Evolutionary conservation across 2,329 filamentous ascomycete species (phyloP).

Genomic region (Trichoderma sp.): DNA sequence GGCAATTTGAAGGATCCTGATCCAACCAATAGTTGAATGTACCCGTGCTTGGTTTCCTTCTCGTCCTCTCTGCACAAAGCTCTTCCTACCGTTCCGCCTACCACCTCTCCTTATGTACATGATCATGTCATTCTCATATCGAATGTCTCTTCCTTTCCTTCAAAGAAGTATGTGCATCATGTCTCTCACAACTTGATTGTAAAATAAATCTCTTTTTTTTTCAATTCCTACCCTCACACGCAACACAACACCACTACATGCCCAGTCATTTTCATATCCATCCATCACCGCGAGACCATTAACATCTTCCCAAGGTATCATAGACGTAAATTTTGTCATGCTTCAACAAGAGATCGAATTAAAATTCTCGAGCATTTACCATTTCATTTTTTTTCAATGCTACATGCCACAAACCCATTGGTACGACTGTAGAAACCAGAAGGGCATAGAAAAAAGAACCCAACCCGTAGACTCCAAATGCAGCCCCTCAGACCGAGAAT

Average conservation of each 20-base stretch:
- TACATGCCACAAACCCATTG: constrained; percentile 60
- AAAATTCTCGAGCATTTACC: constrained; percentile 49
- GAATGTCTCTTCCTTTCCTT: background rate
- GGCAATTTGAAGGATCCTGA: constrained; percentile 69
- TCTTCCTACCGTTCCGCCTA: background rate
- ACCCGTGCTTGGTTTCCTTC: constrained; percentile 32
- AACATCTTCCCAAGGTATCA: constrained; percentile 7
- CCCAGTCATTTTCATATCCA: background rate
- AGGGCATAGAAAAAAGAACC: constrained; percentile 54
- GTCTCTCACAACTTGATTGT: background rate
- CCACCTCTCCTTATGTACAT: background rate
- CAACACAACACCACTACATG: background rate
- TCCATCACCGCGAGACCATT: background rate
- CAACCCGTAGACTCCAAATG: constrained; percentile 65
- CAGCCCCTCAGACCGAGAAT: constrained; percentile 56
- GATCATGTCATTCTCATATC: background rate
- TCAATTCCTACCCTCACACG: background rate
- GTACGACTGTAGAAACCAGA: constrained; percentile 54
- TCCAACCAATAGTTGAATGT: constrained; percentile 54
- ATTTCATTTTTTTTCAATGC: constrained; percentile 62
- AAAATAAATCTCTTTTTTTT: background rate
- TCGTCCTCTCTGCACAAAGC: constrained; percentile 31
- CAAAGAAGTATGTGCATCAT: background rate
- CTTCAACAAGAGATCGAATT: constrained; percentile 10
- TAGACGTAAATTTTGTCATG: background rate